A percentile compares a stretch with the other conserved stretches of the same genome.
Evolutionary conservation across 2,329 filamentous ascomycete species (phyloP).

Genomic region (Pleurostoma richardsiae): DNA sequence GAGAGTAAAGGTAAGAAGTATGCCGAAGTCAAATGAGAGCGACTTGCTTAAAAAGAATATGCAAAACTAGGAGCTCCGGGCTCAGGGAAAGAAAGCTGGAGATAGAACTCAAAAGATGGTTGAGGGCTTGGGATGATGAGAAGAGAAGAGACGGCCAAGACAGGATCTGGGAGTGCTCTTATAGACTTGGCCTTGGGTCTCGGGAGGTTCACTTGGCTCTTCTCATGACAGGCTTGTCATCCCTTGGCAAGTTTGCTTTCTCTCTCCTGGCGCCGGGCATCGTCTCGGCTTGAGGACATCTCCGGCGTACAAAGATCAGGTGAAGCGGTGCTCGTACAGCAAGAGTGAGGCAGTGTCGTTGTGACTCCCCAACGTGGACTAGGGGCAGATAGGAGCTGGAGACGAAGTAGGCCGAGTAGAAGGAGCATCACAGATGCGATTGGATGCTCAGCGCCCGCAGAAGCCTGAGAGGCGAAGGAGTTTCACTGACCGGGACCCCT

Average conservation of each 20-base stretch:
- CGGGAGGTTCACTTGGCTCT: constrained; percentile 3
- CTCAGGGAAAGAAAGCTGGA: constrained; percentile 2
- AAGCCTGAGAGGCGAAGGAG: background rate
- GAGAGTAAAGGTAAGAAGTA: background rate
- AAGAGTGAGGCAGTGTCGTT: constrained; percentile 2
- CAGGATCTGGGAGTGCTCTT: constrained; percentile 4
- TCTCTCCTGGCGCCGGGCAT: background rate
- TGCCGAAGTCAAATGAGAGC: background rate
- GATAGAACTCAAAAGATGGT: background rate
- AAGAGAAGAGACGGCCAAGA: background rate
- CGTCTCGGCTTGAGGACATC: background rate
- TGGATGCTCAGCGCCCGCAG: background rate
- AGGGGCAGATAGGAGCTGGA: background rate
- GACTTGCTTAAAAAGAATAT: background rate
- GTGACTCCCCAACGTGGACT: background rate
- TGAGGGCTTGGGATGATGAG: constrained; percentile 2
- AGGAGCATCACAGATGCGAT: background rate
- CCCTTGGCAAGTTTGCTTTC: constrained; percentile 3
- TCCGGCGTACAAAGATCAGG: constrained; percentile 10
- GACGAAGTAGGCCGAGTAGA: background rate
- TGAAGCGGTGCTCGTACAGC: constrained; percentile 13
- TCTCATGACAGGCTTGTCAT: constrained; percentile 4
- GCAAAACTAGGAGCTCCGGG: constrained; percentile 6
- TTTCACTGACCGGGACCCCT: background rate
- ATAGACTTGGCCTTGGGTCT: constrained; percentile 9